These are phyloP conservation scores for Nemania bipapillata DNA, from an alignment of 2,329 filamentous ascomycete genomes.

Conservation along the genomic window DNA sequence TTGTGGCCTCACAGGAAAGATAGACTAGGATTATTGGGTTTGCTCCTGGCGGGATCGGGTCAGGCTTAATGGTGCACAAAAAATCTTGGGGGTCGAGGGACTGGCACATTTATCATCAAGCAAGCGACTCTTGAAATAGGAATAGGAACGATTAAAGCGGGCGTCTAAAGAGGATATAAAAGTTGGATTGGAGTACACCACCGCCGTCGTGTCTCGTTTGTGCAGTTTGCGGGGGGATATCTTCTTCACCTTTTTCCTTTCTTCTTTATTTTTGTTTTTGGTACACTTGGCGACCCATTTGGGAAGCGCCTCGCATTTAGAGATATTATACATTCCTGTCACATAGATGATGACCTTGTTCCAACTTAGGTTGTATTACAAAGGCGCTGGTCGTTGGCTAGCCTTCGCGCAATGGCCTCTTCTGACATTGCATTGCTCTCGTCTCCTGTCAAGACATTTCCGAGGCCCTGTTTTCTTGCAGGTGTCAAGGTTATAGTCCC, in stretches of 20 bases:
- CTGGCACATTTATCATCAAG: constrained; percentile 18
- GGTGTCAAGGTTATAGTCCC: not conserved
- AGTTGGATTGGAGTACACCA: constrained; percentile 28
- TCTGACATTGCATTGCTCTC: constrained; percentile 7
- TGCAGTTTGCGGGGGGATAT: constrained; percentile 13
- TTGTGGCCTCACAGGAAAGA: constrained; percentile 12
- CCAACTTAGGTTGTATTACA: constrained; percentile 13
- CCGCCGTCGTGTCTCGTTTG: constrained; percentile 16
- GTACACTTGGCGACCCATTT: constrained; percentile 37
- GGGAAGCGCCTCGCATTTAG: constrained; percentile 26
- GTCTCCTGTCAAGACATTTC: not conserved
- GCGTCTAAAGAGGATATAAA: constrained; percentile 36
- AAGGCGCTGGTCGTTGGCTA: not conserved
- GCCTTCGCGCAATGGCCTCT: constrained; percentile 13
- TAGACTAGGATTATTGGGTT: constrained; percentile 19
- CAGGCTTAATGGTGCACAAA: constrained; percentile 18
- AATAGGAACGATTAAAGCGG: constrained; percentile 28
- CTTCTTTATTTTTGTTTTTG: constrained; percentile 23
- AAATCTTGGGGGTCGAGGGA: constrained; percentile 12
- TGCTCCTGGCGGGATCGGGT: constrained; percentile 9
- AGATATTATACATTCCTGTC: constrained; percentile 36
- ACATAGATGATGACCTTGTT: constrained; percentile 18
- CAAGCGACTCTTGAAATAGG: constrained; percentile 18
- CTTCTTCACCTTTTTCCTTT: constrained; percentile 10
- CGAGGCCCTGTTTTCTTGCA: not conserved